A percentile compares a stretch with the other conserved stretches of the same genome.
Evolutionary conservation across 345 rosid species (phyloP).

Genomic region (Geranium rotundifolium): DNA sequence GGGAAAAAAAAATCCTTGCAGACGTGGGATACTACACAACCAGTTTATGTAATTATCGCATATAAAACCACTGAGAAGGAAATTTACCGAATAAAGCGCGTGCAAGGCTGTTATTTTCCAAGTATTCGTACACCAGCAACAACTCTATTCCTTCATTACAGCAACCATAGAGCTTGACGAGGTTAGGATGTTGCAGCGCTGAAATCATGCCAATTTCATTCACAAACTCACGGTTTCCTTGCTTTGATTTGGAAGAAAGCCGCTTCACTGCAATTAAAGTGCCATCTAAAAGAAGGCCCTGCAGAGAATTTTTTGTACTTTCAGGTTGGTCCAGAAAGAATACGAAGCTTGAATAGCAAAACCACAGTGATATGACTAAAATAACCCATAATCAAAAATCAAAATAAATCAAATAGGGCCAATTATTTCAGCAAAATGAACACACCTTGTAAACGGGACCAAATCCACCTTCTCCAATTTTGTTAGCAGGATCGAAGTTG

Average conservation of each 20-base stretch:
- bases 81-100: conserved; percentile 48
- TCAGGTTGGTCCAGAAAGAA: background rate
- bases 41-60: no score
- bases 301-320: background rate
- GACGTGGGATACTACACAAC: no score
- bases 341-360: background rate
- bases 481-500: conserved; percentile 6
- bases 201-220: conserved; percentile 52
- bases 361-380: no score
- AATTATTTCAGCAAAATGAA: background rate
- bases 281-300: conserved; percentile 53
- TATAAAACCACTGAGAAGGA: background rate
- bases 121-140: conserved; percentile 53
- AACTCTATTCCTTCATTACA: conserved; percentile 53
- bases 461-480: conserved; percentile 15
- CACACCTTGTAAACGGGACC: conserved; percentile 10
- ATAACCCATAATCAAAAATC: no score
- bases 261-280: conserved; percentile 46
- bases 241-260: conserved; percentile 57
- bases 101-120: conserved; percentile 63
- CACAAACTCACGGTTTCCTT: conserved; percentile 59
- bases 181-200: conserved; percentile 50
- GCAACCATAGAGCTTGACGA: conserved; percentile 59
- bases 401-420: background rate
- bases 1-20: no score